Conservation (phyloP, 305 asterid genomes). For the Fraxinus greggii region DNA sequence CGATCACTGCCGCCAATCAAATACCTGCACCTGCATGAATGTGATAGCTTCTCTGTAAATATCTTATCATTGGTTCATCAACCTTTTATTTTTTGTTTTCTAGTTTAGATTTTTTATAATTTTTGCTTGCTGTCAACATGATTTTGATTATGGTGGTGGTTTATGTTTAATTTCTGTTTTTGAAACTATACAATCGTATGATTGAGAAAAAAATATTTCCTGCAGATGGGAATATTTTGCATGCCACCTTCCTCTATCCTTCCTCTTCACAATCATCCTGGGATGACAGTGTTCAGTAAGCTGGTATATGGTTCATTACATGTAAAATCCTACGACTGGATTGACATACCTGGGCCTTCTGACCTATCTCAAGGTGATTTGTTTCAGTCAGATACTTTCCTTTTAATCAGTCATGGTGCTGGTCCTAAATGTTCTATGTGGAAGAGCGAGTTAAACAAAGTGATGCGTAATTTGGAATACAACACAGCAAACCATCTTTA, state of each 20-base stretch:
- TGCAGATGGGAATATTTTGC: slow-evolving; percentile 89
- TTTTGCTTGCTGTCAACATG: slow-evolving; percentile 8
- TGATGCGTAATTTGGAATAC: not conserved
- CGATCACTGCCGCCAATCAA: slow-evolving; percentile 60
- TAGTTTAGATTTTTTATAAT: not conserved
- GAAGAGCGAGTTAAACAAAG: slow-evolving; percentile 11
- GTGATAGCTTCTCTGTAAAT: slow-evolving; percentile 86
- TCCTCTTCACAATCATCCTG: slow-evolving; percentile 98
- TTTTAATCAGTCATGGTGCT: slow-evolving; percentile 2
- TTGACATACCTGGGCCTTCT: slow-evolving; percentile 64
- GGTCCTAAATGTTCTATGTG: slow-evolving; percentile 2
- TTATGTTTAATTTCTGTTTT: not conserved
- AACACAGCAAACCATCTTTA: not conserved
- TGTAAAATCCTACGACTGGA: slow-evolving; percentile 91
- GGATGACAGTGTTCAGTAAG: slow-evolving; percentile 99
- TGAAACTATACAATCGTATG: slow-evolving; percentile 1
- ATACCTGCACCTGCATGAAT: slow-evolving; percentile 84
- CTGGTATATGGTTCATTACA: slow-evolving; percentile 83
- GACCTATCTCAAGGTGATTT: slow-evolving; percentile 72
- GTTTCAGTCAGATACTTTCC: slow-evolving; percentile 21
- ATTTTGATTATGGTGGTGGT: not conserved
- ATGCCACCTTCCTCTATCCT: slow-evolving; percentile 94
- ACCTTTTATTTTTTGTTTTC: not conserved
- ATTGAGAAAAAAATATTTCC: slow-evolving; percentile 10
- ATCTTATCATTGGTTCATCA: slow-evolving; percentile 14